Evolutionary conservation across 2,329 filamentous ascomycete genomes (phyloP), one percentile per base, ranked within the genome.

Genomic region (Coccinonectria pachysandricola): DNA sequence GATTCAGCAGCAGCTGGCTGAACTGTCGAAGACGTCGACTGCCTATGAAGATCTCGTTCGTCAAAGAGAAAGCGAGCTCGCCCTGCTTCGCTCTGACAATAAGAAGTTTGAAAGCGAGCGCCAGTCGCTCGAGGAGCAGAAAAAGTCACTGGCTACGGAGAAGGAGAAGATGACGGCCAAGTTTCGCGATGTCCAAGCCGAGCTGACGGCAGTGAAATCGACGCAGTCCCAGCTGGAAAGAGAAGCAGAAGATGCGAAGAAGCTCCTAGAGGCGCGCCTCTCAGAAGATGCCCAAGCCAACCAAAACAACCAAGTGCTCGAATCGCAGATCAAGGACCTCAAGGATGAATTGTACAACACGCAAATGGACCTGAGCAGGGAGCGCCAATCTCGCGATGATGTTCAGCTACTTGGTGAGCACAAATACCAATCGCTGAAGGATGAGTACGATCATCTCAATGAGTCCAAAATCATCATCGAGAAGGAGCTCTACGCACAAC

Each of bases 401-500:
- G 86, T 95, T 14, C 78, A 88, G 37, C 74, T 93, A 41, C 78
- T 96, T 31, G 77, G 83, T 4, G 86, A 95, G 42, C 87, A 94
- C 57, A 92, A 91, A 50, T 83, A 79, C 44, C 67, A 81, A 22
- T 74, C 79, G 26, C 64, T 98, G 34, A 79, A 87, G 49, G 77
- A 87, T 14, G 86, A 96, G 39, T 93, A 77, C 42, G 79, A 92
- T 25, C 72, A 75, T 17, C 66, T 96, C 17, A 94, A 94, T 44
- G 86, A 95, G 37, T 79, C 85, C 15, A 98, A 98, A 56, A 94
- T 95, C 45, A 93, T 78, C 23, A 94, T 98, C 37, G 88, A 98
- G 55, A 96, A 95, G 54, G 88, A 96, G 55, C 78, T 98, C 52
- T 96, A 96, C 50, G 79, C 83, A 5, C 88, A 96, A 49, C 87